phyloP scores from a whole-genome alignment of 805 yeast genomes.

The Candida dajiaensis region DNA sequence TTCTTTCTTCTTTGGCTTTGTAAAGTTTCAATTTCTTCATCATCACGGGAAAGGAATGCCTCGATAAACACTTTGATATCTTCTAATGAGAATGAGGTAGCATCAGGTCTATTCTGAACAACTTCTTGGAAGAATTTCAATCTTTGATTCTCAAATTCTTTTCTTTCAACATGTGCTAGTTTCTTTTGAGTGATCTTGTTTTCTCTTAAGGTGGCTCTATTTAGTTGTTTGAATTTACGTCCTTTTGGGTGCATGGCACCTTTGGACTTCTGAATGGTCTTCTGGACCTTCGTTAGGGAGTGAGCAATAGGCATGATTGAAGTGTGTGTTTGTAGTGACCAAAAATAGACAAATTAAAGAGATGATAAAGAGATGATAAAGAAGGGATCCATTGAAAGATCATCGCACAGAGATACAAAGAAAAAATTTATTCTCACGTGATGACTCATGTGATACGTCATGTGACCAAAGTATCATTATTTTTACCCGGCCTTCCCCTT shows the following conservation, averaged over 20 bases:
- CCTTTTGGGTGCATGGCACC: constrained; percentile 80
- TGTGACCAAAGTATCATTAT: no score
- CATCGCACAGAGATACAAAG: background rate
- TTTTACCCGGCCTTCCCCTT: background rate
- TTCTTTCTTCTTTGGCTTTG: constrained; percentile 72
- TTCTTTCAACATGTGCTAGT: constrained; percentile 49
- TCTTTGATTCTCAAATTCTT: constrained; percentile 54
- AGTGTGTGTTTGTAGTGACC: background rate
- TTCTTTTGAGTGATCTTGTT: constrained; percentile 59
- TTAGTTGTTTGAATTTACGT: constrained; percentile 77
- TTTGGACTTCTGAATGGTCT: constrained; percentile 48
- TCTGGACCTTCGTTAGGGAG: constrained; percentile 58
- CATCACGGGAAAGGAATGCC: constrained; percentile 60
- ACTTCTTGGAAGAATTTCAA: constrained; percentile 55
- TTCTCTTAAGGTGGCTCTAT: constrained; percentile 84
- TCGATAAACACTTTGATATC: constrained; percentile 60
- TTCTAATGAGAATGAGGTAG: constrained; percentile 40
- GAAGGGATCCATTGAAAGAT: background rate
- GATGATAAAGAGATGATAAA: background rate
- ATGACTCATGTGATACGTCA: background rate
- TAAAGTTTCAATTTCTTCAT: constrained; percentile 65
- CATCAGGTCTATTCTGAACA: constrained; percentile 36
- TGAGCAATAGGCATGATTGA: constrained; percentile 56
- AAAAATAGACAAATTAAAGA: background rate
- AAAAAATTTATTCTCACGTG: background rate